Evolutionary conservation across 2,329 filamentous ascomycete genomes (phyloP).

Genomic region (Botrytis paeoniae): DNA sequence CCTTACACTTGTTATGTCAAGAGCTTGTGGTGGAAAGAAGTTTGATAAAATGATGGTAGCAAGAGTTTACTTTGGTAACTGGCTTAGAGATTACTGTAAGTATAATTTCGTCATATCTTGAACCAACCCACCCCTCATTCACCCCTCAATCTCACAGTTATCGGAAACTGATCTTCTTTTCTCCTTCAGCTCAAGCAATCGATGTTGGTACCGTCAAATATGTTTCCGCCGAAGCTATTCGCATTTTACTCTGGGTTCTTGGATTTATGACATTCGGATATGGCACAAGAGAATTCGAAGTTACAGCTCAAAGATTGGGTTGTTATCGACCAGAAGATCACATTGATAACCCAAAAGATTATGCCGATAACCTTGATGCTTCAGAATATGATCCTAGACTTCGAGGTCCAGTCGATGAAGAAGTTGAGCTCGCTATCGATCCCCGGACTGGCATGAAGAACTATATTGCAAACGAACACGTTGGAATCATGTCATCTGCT

Average conservation of each 20-base stretch:
- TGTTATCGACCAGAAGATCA: slow-evolving; percentile 82
- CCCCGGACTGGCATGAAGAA: slow-evolving; percentile 78
- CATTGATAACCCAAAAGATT: slow-evolving; percentile 77
- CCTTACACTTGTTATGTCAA: slow-evolving; percentile 64
- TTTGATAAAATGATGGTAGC: slow-evolving; percentile 86
- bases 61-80: slow-evolving; percentile 93
- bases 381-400: slow-evolving; percentile 77
- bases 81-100: slow-evolving; percentile 79
- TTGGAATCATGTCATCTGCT: slow-evolving; percentile 78
- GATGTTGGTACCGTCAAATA: slow-evolving; percentile 90
- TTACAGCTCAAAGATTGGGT: slow-evolving; percentile 73
- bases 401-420: slow-evolving; percentile 77
- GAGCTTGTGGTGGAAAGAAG: slow-evolving; percentile 67
- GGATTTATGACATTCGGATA: slow-evolving; percentile 88
- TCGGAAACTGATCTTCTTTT: neutral
- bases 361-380: slow-evolving; percentile 85
- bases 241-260: slow-evolving; percentile 82
- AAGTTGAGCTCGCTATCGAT: slow-evolving; percentile 75
- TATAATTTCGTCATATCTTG: neutral
- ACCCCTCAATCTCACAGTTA: neutral
- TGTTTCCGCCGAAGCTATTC: slow-evolving; percentile 86
- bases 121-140: neutral
- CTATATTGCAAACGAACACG: slow-evolving; percentile 84
- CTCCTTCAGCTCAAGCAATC: slow-evolving; percentile 65
- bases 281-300: slow-evolving; percentile 80